phyloP scores from a whole-genome alignment of 2,329 filamentous ascomycete species.

The Fusarium marasasianum region DNA sequence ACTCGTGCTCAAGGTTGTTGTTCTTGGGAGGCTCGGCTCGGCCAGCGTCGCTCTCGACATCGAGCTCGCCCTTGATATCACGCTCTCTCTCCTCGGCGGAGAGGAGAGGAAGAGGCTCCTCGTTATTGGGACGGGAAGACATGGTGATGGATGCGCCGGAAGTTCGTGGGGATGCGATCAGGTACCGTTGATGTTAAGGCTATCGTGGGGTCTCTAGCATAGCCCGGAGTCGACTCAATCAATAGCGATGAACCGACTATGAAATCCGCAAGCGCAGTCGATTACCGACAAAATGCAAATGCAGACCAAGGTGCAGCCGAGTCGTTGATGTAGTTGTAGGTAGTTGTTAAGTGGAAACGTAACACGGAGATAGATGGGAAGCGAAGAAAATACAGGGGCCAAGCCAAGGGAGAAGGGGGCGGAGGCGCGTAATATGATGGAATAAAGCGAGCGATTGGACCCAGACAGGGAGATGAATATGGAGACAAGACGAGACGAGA shows the following conservation, averaged over 20 bases:
- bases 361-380: conserved; percentile 32
- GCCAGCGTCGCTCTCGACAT: conserved; percentile 47
- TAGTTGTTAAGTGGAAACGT: conserved; percentile 35
- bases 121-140: conserved; percentile 46
- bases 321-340: conserved; percentile 27
- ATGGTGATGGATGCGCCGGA: conserved; percentile 40
- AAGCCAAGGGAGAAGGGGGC: conserved; percentile 21
- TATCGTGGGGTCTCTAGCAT: conserved; percentile 20
- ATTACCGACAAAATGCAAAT: conserved; percentile 21
- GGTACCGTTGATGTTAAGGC: conserved; percentile 4
- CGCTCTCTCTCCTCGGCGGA: conserved; percentile 45
- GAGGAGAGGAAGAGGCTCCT: conserved; percentile 47
- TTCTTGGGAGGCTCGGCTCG: conserved; percentile 42
- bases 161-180: conserved; percentile 13
- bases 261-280: conserved; percentile 18
- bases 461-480: conserved; percentile 25
- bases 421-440: conserved; percentile 25
- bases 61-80: conserved; percentile 45
- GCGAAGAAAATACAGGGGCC: conserved; percentile 40
- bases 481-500: conserved; percentile 13
- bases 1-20: conserved; percentile 55
- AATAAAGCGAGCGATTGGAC: conserved; percentile 34
- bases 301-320: conserved; percentile 16
- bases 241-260: conserved; percentile 10
- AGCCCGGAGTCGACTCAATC: conserved; percentile 1